Evolutionary conservation across 495 filamentous ascomycete genomes (phyloP).

Genomic region (Xylaria sp.): DNA sequence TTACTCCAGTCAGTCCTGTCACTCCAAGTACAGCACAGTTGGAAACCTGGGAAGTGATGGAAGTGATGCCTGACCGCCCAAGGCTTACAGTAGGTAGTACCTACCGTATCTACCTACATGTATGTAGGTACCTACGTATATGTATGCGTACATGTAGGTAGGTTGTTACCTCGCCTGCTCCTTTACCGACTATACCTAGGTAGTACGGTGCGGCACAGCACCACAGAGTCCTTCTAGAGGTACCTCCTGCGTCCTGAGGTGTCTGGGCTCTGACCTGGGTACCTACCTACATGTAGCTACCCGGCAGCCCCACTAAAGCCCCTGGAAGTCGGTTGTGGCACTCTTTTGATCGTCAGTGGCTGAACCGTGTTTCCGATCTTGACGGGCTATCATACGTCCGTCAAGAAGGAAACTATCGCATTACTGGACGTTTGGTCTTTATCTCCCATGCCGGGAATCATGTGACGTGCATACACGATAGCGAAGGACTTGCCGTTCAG

Average conservation of each 20-base stretch:
- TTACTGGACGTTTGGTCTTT: neutral
- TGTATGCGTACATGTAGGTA: too few species aligned
- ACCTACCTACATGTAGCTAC: too few species aligned
- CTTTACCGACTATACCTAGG: too few species aligned
- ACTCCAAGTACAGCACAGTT: neutral
- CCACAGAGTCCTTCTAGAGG: too few species aligned
- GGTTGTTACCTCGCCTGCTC: too few species aligned
- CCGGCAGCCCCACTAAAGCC: too few species aligned
- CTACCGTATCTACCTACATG: too few species aligned
- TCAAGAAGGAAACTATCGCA: neutral
- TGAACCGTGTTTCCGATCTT: slow-evolving; percentile 11
- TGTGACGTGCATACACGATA: slow-evolving; percentile 20
- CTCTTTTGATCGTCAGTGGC: slow-evolving; percentile 6
- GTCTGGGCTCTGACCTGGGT: too few species aligned
- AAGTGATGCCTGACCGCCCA: slow-evolving; percentile 10
- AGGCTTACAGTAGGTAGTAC: neutral
- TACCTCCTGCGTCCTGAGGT: too few species aligned
- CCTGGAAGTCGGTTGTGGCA: slow-evolving; percentile 15
- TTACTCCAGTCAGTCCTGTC: too few species aligned
- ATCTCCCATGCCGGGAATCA: neutral
- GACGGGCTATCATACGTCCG: neutral
- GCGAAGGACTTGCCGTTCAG: neutral
- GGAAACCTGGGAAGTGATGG: neutral
- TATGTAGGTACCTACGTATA: too few species aligned
- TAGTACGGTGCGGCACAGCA: too few species aligned